Evolutionary conservation across 2,329 filamentous ascomycete genomes (phyloP), one percentile per base, ranked within the genome.

Genomic region (Ophiostoma quercus): DNA sequence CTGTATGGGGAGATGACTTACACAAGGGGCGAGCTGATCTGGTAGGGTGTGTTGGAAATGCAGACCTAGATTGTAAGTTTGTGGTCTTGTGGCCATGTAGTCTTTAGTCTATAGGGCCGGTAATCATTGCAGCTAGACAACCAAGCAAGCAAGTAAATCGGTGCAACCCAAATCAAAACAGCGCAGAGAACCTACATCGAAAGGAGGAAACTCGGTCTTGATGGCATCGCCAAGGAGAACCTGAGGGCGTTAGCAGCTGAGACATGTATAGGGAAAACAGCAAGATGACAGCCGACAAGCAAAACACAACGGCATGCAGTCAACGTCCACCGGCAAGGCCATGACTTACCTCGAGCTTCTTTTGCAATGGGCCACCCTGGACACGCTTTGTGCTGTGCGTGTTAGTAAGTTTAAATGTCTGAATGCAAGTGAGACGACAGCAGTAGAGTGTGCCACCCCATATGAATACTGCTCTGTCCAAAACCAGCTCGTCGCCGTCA

Each of bases 11-110:
- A 9, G 6, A 41, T 3, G 12, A 69, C 73, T 2, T 73, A 74
- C 68, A 95, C 93, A 66, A 99, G 84, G 2, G 94, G 95, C 73
- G 90, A 93, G 12, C 92, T 96, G 77, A 98, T 98, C 84, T 91
- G 77, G 79, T 90, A 90, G 0, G 87, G 87, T 3, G 90, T 93
- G 77, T 93, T 93, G 75, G 84, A 88, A 73, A 96, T 95, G 80
- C 91, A 93, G 74, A 92, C 89, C 79, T 94, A 90, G 62, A 39
- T 7, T 65, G 62, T 65, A 7, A 65, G 62, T n/a, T 19, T 25
- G 25, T 51, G 63, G 2, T 34, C 60, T 29, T 76, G 32, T 16
- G 34, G 25, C 22, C 39, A 11, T 19, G 32, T 22, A 54, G 8
- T 34, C 4, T 11, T 54, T 1, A 34, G 34, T 34, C 34, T 34